A percentile compares a stretch with the other conserved stretches of the same genome.
Evolutionary conservation across 176 grass and related monocot genomes (phyloP).

Genomic region (Carex scoparia): DNA sequence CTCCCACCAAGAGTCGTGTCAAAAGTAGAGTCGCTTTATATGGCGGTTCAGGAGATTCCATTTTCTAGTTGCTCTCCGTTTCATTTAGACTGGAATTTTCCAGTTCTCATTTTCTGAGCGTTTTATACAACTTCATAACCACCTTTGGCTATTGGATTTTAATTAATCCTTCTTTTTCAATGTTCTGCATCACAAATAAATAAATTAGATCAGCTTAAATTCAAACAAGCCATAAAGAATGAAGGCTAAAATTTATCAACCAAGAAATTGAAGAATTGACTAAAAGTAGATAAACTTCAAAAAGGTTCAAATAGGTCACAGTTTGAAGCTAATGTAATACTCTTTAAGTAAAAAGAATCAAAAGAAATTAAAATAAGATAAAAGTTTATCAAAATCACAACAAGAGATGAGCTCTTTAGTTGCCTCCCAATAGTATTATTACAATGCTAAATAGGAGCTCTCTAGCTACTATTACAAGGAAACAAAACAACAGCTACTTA

Average conservation of each 20-base stretch:
- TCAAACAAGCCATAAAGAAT: not conserved
- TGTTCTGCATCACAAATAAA: not conserved
- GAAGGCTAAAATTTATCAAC: not conserved
- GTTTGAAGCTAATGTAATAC: not conserved
- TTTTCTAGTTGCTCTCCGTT: not conserved
- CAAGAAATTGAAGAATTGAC: not conserved
- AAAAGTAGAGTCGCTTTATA: constrained; percentile 3
- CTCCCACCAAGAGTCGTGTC: not conserved
- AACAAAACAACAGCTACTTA: not conserved
- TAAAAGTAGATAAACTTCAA: not conserved
- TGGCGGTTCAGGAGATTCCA: no score
- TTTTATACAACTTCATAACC: no score
- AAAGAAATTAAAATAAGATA: not conserved
- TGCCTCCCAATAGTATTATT: not conserved
- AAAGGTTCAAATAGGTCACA: not conserved
- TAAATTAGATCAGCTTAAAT: not conserved
- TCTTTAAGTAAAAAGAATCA: not conserved
- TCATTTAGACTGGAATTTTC: not conserved
- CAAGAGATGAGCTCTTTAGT: not conserved
- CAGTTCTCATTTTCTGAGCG: not conserved
- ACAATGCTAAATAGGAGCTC: not conserved
- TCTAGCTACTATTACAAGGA: constrained; percentile 1
- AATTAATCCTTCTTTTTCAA: not conserved
- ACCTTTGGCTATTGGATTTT: no score
- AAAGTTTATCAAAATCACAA: not conserved